Evolutionary conservation across 768 basidiomycete species (phyloP), one percentile per base, ranked within the genome.

Genomic region (Auriscalpium microsporum): DNA sequence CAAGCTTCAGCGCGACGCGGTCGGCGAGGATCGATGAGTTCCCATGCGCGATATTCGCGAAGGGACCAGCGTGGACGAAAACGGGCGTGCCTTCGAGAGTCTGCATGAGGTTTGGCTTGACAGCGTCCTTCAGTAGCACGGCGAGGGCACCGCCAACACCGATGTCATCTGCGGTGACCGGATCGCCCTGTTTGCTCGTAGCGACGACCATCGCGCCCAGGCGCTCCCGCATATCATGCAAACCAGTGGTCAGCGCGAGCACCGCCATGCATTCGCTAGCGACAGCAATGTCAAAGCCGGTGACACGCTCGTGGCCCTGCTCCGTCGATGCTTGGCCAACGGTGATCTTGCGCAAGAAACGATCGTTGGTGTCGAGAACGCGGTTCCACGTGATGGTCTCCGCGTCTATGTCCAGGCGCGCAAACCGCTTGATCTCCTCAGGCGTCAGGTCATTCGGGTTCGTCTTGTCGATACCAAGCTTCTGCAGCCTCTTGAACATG

Each of bases 11-110:
- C 35, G 95, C 95, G 53, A 99, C 85, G 53, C 86, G 84, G 70
- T 99, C 95, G n/a, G 95, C 95, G 57, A 99, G 81, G 69, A 99
- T 95, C 42, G 95, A 98, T 1, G 94, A 97, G 73, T 98, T 99
- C 47, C 94, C 92, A 65, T 98, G 95, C 1, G 95, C 95, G 59
- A 99, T 99, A 77, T 99, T 98, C 61, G 95, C 95, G 69, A 99
- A 99, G 28, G 95, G 96, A 53, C 95, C 95, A 4, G 95, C 95
- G 68, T 98, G 95, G 5, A 99, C 96, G 66, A 99, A 97, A 60
- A 99, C 96, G 40, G 95, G 95, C 1, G 95, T 99, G 45, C 95
- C 95, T 76, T 97, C 89, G 42, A 98, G 76, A 3, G 94, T 94
- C 72, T 99, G 95, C 95, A 99, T 99, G 59, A 99, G 72, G 68